These are phyloP conservation scores for Beauveria pseudobassiana DNA, from an alignment of 2,329 filamentous ascomycete genomes.

Conservation along the genomic window DNA sequence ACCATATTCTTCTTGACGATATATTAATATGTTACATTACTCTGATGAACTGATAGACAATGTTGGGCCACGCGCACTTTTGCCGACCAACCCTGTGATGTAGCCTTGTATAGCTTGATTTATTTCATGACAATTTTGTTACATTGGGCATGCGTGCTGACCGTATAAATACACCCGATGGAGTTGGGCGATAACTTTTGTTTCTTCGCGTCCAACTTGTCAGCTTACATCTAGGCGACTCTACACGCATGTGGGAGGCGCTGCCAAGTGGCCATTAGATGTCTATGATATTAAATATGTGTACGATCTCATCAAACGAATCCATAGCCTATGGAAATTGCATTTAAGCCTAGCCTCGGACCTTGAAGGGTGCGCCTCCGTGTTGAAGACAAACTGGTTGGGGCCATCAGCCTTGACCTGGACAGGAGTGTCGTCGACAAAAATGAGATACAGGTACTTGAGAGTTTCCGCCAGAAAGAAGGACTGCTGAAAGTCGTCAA, in stretches of 20 bases:
- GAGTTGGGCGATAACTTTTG: not conserved
- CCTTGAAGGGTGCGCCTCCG: constrained; percentile 37
- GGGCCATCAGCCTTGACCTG: constrained; percentile 38
- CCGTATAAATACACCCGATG: not conserved
- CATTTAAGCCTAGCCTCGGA: not conserved
- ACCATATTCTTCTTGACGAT: not conserved
- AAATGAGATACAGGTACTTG: constrained; percentile 75
- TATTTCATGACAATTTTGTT: not conserved
- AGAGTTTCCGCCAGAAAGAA: constrained; percentile 84
- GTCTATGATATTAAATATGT: too few species aligned
- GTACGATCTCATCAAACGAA: not conserved
- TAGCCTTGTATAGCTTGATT: not conserved
- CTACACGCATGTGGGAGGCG: too few species aligned
- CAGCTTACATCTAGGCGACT: not conserved
- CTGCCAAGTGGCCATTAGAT: not conserved
- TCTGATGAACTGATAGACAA: not conserved
- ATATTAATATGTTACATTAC: not conserved
- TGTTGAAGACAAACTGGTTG: constrained; percentile 45
- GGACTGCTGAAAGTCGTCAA: constrained; percentile 69
- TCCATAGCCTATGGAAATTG: not conserved
- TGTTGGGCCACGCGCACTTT: not conserved
- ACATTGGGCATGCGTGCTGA: not conserved
- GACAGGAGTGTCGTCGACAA: constrained; percentile 49
- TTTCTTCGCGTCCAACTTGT: not conserved
- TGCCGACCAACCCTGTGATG: not conserved